Conservation (phyloP, 2,329 filamentous ascomycete genomes). For the Aschersonia sp. region DNA sequence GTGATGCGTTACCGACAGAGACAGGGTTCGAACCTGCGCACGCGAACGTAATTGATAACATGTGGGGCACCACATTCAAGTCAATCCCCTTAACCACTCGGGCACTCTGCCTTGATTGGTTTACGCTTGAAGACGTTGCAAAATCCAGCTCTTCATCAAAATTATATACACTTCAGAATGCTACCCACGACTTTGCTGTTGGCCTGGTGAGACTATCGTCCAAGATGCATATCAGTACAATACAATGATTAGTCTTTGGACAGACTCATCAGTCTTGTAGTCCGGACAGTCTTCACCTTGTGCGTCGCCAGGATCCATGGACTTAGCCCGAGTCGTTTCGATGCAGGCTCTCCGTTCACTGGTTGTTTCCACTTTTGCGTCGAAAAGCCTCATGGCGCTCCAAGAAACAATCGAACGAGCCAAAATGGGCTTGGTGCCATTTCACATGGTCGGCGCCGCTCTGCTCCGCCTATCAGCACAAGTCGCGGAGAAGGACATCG, state of each 20-base stretch:
- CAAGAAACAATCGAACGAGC: background rate
- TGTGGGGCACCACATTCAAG: conserved; percentile 3
- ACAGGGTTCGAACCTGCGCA: conserved; percentile 7
- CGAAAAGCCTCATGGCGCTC: background rate
- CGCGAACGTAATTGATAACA: conserved; percentile 6
- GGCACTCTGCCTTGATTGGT: conserved; percentile 4
- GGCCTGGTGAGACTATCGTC: too few relatives aligned
- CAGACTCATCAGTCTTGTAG: too few relatives aligned
- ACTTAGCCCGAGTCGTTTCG: too few relatives aligned
- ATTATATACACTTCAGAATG: too few relatives aligned
- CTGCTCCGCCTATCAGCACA: too few relatives aligned
- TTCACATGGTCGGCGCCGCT: background rate
- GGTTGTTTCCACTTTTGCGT: background rate
- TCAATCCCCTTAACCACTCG: conserved; percentile 6
- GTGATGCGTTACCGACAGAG: conserved; percentile 2
- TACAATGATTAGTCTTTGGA: too few relatives aligned
- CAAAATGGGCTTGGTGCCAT: background rate
- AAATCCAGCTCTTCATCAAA: fast-evolving
- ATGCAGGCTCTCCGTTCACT: too few relatives aligned
- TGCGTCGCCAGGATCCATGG: too few relatives aligned
- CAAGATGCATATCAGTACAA: too few relatives aligned
- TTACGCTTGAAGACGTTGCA: background rate
- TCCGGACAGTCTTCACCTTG: too few relatives aligned
- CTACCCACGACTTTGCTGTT: too few relatives aligned
- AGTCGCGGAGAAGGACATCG: background rate